Percentiles rank a stretch among this genome's conserved stretches.
Evolutionary conservation across 306 rosid genomes (phyloP).

Genomic region (Oemleria cerasiformis): DNA sequence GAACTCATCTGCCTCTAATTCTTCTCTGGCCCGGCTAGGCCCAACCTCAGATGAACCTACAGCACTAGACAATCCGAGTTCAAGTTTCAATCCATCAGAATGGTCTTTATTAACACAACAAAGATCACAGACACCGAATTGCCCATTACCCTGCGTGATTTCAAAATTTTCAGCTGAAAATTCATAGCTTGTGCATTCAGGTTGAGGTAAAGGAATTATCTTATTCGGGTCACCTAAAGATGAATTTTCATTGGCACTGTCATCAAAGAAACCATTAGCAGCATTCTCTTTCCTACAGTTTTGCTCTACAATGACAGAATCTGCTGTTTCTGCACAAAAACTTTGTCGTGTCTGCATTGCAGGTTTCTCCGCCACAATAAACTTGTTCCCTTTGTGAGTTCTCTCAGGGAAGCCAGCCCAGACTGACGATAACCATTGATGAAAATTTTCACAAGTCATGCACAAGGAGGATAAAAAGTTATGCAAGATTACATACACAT

Average conservation of each 20-base stretch:
- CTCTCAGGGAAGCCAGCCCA: constrained; percentile 96
- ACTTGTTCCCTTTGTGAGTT: constrained; percentile 85
- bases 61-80: constrained; percentile 61
- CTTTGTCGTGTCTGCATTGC: constrained; percentile 57
- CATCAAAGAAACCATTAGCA: constrained; percentile 78
- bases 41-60: constrained; percentile 40
- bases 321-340: constrained; percentile 60
- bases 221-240: constrained; percentile 58
- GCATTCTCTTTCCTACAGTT: constrained; percentile 62
- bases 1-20: constrained; percentile 54
- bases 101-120: constrained; percentile 50
- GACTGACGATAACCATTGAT: constrained; percentile 43
- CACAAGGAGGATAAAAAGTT: neutral
- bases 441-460: constrained; percentile 22
- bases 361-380: constrained; percentile 80
- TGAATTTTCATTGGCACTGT: constrained; percentile 48
- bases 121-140: constrained; percentile 44
- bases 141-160: constrained; percentile 41
- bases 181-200: constrained; percentile 64
- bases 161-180: constrained; percentile 78
- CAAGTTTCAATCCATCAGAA: constrained; percentile 80
- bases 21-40: constrained; percentile 53
- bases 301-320: constrained; percentile 64
- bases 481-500: neutral
- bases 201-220: constrained; percentile 47